Percentiles rank a stretch among this genome's conserved stretches.
phyloP scores from a whole-genome alignment of 306 rosid species.

The Cyclanthera cordifolia region DNA sequence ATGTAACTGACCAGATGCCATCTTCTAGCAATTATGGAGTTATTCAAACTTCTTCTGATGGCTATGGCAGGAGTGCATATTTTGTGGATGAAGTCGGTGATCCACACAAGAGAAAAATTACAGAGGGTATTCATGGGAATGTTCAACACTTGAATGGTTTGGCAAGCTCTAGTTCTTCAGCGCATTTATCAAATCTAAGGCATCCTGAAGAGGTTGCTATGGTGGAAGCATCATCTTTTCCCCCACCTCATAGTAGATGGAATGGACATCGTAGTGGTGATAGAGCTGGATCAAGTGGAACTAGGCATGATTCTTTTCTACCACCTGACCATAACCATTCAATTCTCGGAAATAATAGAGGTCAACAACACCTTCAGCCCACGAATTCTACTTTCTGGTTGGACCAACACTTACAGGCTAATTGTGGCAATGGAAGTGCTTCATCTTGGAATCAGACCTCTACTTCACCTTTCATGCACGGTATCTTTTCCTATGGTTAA shows the following conservation, averaged over 20 bases:
- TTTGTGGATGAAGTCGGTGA: constrained; percentile 61
- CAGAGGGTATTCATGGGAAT: constrained; percentile 53
- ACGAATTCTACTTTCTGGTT: constrained; percentile 53
- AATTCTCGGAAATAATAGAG: constrained; percentile 55
- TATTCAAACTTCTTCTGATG: constrained; percentile 31
- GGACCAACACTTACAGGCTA: constrained; percentile 50
- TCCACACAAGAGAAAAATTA: constrained; percentile 67
- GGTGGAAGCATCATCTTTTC: constrained; percentile 29
- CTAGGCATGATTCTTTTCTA: constrained; percentile 10
- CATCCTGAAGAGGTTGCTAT: constrained; percentile 51
- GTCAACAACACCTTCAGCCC: constrained; percentile 55
- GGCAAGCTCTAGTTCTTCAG: constrained; percentile 48
- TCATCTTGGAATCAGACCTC: constrained; percentile 60
- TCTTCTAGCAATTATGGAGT: constrained; percentile 33
- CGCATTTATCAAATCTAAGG: constrained; percentile 44
- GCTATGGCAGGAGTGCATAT: constrained; percentile 42
- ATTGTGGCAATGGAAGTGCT: constrained; percentile 41
- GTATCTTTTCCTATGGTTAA: neutral
- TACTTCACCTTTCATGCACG: constrained; percentile 35
- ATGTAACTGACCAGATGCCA: constrained; percentile 43
- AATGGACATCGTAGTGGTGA: constrained; percentile 6
- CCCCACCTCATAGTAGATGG: constrained; percentile 13
- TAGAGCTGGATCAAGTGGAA: constrained; percentile 8
- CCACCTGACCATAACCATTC: constrained; percentile 31
- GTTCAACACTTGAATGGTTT: constrained; percentile 42